These are phyloP conservation scores for Nothomitra cinnamomea DNA, from an alignment of 2,329 filamentous ascomycete species.

Conservation along the genomic window DNA sequence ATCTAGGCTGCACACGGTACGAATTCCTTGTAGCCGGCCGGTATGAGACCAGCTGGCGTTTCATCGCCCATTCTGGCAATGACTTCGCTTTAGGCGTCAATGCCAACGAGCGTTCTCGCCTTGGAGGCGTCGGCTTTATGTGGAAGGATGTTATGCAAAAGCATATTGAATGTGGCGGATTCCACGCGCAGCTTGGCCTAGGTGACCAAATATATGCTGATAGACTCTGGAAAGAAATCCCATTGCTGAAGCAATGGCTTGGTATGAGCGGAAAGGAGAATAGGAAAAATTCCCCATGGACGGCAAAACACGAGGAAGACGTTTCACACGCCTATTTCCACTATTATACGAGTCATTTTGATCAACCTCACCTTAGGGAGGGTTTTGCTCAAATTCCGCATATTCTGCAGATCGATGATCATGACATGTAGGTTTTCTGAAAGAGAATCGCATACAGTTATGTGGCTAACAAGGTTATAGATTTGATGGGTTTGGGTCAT, in stretches of 20 bases:
- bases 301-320: constrained; percentile 86
- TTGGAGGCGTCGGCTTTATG: constrained; percentile 88
- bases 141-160: constrained; percentile 99
- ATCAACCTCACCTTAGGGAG: constrained; percentile 85
- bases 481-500: constrained; percentile 93
- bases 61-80: constrained; percentile 89
- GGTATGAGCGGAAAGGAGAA: constrained; percentile 85
- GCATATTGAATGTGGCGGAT: constrained; percentile 89
- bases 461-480: constrained; percentile 26
- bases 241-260: constrained; percentile 86
- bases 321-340: constrained; percentile 95
- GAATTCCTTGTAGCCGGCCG: constrained; percentile 90
- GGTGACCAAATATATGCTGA: constrained; percentile 95
- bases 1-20: constrained; percentile 92
- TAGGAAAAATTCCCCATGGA: constrained; percentile 80
- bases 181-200: constrained; percentile 81
- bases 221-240: constrained; percentile 89
- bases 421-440: constrained; percentile 71
- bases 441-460: no score
- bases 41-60: constrained; percentile 83
- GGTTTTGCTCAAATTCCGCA: constrained; percentile 97
- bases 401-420: constrained; percentile 81
- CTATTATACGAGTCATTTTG: constrained; percentile 96
- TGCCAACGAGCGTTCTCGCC: constrained; percentile 64
- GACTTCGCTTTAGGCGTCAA: constrained; percentile 84